A percentile compares a stretch with the other conserved stretches of the same genome.
Conservation (phyloP, 2,329 filamentous ascomycete genomes). For the Aspergillus sp. region DNA sequence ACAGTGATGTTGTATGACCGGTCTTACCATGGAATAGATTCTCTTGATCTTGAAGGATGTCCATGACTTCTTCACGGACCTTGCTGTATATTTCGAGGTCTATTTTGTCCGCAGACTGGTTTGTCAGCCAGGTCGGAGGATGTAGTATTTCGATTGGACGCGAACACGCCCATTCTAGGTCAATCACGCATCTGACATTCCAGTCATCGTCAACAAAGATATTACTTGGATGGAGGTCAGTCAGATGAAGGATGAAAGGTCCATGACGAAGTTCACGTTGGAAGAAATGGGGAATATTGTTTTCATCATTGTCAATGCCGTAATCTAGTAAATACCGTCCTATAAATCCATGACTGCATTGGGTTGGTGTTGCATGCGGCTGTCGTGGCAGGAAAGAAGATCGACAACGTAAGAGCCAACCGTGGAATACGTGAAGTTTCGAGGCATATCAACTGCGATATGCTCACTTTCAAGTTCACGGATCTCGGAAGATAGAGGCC, state of each 20-base stretch:
- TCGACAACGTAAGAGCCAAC: slow-evolving; percentile 24
- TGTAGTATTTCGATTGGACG: slow-evolving; percentile 24
- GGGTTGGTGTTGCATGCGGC: no score
- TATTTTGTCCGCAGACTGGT: slow-evolving; percentile 17
- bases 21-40: not conserved
- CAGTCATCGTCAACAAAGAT: slow-evolving; percentile 28
- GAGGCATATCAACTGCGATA: slow-evolving; percentile 23
- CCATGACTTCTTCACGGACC: slow-evolving; percentile 8
- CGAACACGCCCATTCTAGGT: slow-evolving; percentile 28
- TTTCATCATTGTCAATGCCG: no score
- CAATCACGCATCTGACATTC: slow-evolving; percentile 25
- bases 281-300: no score
- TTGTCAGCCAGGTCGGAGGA: slow-evolving; percentile 28
- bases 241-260: no score
- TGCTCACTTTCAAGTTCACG: slow-evolving; percentile 24
- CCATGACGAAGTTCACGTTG: no score
- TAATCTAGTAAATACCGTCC: no score
- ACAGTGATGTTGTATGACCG: not conserved
- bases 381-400: slow-evolving; percentile 28
- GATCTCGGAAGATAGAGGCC: slow-evolving; percentile 15
- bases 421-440: slow-evolving; percentile 23
- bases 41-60: not conserved
- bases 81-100: slow-evolving; percentile 4
- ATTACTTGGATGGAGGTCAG: slow-evolving; percentile 35
- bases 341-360: no score